Conservation (phyloP, 2,329 filamentous ascomycete genomes). For the Pseudocercospora ulei region DNA sequence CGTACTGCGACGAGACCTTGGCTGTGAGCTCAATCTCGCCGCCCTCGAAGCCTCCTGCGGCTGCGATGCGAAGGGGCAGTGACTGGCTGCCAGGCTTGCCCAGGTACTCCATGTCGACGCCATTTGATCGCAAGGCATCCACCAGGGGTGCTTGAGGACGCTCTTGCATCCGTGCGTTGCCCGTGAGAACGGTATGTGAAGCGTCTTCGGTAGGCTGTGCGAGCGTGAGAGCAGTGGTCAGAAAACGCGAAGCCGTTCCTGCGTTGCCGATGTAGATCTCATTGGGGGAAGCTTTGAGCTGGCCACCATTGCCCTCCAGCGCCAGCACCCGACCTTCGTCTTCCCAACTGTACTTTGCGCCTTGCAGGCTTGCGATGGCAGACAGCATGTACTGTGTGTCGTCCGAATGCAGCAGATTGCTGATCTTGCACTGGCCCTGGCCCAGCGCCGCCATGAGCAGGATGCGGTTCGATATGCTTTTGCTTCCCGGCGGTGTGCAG, state of each 20-base stretch:
- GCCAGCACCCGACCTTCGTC: constrained; percentile 85
- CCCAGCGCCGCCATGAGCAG: constrained; percentile 88
- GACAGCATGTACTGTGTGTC: constrained; percentile 96
- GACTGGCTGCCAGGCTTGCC: constrained; percentile 74
- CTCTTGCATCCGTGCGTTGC: constrained; percentile 92
- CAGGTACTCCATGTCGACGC: constrained; percentile 75
- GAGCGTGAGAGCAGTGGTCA: constrained; percentile 82
- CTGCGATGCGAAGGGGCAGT: constrained; percentile 71
- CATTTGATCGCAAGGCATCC: constrained; percentile 77
- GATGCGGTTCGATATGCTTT: constrained; percentile 93
- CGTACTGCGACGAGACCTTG: constrained; percentile 97
- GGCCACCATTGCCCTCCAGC: constrained; percentile 82
- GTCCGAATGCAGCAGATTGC: constrained; percentile 88
- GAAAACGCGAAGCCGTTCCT: constrained; percentile 86
- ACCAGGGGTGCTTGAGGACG: constrained; percentile 88
- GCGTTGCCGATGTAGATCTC: constrained; percentile 92
- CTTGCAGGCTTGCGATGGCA: constrained; percentile 73
- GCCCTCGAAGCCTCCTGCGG: constrained; percentile 71
- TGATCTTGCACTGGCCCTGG: constrained; percentile 73
- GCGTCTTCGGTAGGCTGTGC: constrained; percentile 56
- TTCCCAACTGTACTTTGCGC: constrained; percentile 86
- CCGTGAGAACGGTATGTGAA: constrained; percentile 70
- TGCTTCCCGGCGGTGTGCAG: constrained; percentile 85
- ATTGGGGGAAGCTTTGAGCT: constrained; percentile 62
- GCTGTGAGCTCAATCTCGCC: constrained; percentile 86